phyloP scores from a whole-genome alignment of 2,329 filamentous ascomycete genomes.

The Aspergillus sergii region DNA sequence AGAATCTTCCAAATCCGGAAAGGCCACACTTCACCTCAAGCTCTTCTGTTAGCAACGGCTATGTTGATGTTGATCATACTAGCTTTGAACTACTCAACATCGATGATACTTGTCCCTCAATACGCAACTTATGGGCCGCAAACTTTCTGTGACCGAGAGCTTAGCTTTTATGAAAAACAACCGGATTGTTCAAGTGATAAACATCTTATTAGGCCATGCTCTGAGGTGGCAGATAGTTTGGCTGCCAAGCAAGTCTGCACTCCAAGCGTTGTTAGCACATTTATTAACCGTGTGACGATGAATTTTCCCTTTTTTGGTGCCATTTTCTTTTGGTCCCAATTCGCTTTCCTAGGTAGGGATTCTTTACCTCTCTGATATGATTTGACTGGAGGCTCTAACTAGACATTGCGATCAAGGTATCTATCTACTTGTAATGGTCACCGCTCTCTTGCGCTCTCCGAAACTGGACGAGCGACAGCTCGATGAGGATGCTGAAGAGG shows the following conservation, averaged over 20 bases:
- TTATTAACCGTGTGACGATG: constrained; percentile 87
- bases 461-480: constrained; percentile 74
- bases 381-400: neutral
- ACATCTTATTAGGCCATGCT: constrained; percentile 77
- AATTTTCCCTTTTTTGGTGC: constrained; percentile 95
- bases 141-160: constrained; percentile 81
- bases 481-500: constrained; percentile 86
- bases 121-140: constrained; percentile 94
- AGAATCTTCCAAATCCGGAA: constrained; percentile 88
- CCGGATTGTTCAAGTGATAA: constrained; percentile 71
- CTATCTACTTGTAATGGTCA: constrained; percentile 79
- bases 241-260: constrained; percentile 83
- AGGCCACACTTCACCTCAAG: constrained; percentile 87
- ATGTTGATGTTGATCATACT: constrained; percentile 87
- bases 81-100: constrained; percentile 88
- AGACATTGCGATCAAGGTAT: constrained; percentile 47
- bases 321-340: constrained; percentile 95
- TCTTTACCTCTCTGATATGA: neutral
- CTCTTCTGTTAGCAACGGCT: constrained; percentile 85
- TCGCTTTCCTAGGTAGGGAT: constrained; percentile 71
- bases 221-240: constrained; percentile 71
- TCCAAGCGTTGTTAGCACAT: constrained; percentile 85
- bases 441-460: constrained; percentile 78
- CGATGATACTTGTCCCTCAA: constrained; percentile 93
- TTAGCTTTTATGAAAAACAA: constrained; percentile 62